Conservation (phyloP, 768 basidiomycete genomes). For the Suillus subalutaceus region DNA sequence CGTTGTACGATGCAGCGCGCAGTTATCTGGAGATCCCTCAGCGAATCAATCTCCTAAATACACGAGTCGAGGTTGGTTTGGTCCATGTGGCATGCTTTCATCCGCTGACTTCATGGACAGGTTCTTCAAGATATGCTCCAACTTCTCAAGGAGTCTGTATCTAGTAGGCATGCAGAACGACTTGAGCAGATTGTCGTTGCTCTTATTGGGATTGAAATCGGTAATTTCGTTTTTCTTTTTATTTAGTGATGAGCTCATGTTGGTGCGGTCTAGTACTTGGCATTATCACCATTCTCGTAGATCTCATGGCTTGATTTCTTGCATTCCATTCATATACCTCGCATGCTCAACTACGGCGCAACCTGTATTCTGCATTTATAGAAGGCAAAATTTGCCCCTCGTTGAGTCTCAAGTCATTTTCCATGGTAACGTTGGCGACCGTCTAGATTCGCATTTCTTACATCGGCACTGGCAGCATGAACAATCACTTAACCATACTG, state of each 20-base stretch:
- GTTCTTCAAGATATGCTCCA: conserved; percentile 97
- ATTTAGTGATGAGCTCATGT: conserved; percentile 4
- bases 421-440: neutral
- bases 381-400: neutral
- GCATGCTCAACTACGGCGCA: conserved; percentile 1
- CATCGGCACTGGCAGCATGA: neutral
- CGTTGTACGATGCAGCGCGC: conserved; percentile 90
- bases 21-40: conserved; percentile 96
- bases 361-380: neutral
- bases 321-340: neutral
- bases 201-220: conserved; percentile 87
- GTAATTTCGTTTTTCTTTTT: conserved; percentile 37
- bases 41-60: conserved; percentile 89
- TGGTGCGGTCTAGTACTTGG: conserved; percentile 63
- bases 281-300: conserved; percentile 88
- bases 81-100: conserved; percentile 13
- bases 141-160: conserved; percentile 92
- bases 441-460: neutral
- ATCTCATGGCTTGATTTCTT: conserved; percentile 59
- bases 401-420: neutral
- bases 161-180: conserved; percentile 86
- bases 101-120: conserved; percentile 40
- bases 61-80: conserved; percentile 79
- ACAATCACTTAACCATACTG: neutral
- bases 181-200: conserved; percentile 93